Base-by-base conservation (phyloP, 106 monocot genomes). In the Hemerocallis citrina region DNA sequence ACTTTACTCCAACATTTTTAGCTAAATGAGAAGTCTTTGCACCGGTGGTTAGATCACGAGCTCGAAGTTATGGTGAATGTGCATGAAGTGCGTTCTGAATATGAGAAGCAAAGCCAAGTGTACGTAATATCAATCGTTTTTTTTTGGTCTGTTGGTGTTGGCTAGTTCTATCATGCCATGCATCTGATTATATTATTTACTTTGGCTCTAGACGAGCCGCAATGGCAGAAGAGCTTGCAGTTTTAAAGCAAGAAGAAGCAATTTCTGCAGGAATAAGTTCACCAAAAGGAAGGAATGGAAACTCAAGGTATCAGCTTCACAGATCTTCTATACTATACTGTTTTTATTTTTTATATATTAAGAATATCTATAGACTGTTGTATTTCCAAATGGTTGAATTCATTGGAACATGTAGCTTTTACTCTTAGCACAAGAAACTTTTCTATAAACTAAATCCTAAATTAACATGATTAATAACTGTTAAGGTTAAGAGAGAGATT, bases 71-170 rank as follows among this genome's bases (percentile, higher is more conserved):
- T 90, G 76, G 90, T 95, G 37, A 81, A 95, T 66, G 81, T 90
- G 52, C 80, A 90, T 70, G 89, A 90, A 84, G 90, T 95, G 62
- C 86, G 86, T 40, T 61, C 70, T 33, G 95, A 95, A 81, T 95
- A 90, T 62, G 90, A 86, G 59, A 95, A 95, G 59, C 95, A 95
- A 87, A 90, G 78, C 52, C 86, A 90, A 90, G 68, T 95, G 95
- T 95, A 90, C 46, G 89, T 64, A 46, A 44, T 61, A 52, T 38
- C 35, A 56, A 46, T 34, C 11, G 41, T 9, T 48, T 21, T 31
- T 37, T 64, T 60, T 32, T 34, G 32, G 49, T 52, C 9, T 21
- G 16, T 55, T 62, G 15, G 4, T 25, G 34, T 59, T 59, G 57
- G 36, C 28, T 20, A 44, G 9, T 51, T 64, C n/a, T n/a, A 34